Base-by-base conservation (phyloP, 495 filamentous ascomycete species). In the Hypomontagnella monticulosa region DNA sequence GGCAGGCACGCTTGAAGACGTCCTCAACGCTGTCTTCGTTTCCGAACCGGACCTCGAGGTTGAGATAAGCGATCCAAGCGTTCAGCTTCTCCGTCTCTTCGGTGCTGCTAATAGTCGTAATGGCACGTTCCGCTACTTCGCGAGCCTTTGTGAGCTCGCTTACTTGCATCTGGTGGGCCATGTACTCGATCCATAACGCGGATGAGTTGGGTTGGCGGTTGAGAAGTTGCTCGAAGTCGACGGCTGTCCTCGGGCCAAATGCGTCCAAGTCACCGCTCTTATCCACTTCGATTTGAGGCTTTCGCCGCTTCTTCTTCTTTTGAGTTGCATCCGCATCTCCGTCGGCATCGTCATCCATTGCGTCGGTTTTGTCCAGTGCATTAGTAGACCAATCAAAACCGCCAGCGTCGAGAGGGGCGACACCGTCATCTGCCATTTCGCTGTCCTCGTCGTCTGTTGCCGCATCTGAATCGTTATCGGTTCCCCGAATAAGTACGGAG, bases 151-250 rank as follows among this genome's bases (percentile, higher is more conserved):
- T 85, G 23, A 94, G 78, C 71, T 98, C 95, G 75, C 90, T 91
- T 51, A 96, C 82, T 74, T 97, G 89, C 71, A 97, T 86, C 77
- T 98, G 92, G 81, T 97, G 97, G 16, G 93, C 93, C 90, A 98
- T 96, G 79, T 97, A 99, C 63, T 89, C 84, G 49, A 96, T 89
- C 95, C 95, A 99, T 19, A 98, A 81, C 43, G 88, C 78, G 1
- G 95, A 96, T 6, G 89, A 91, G 72, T 98, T 90, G 1, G 95
- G 93, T 71, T 96, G 91, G 54, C 93, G 92, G 34, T 98, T 86
- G 38, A 98, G 85, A 48, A 97, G 88, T 51, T 95, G 91, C 79
- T 99, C 95, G 75, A 91, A 98, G 74, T 98, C 95, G 51, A 89
- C 88, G 14, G 89, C 85, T 1, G 91, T 93, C 74, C 95, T 93